Base-by-base conservation (phyloP, 225 moss, liverwort and hornwort genomes). In the Neckera pumila region DNA sequence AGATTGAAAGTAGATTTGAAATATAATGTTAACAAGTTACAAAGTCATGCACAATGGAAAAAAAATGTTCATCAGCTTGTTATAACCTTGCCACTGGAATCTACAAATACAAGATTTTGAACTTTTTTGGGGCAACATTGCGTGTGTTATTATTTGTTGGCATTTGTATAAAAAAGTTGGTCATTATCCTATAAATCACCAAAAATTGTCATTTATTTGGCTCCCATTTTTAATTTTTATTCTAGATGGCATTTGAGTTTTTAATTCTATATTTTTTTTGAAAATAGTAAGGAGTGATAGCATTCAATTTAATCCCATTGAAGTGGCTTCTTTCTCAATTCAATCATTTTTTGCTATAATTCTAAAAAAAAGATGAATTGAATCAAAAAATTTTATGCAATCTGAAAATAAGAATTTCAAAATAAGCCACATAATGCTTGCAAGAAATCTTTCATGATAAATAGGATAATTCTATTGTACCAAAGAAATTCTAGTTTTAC, bases 121-220 rank as follows among this genome's bases (percentile, higher is more conserved):
- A 64, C 1, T 11, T 26, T 0, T 34, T 5, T 0, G 2, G 8
- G 16, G 4, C 4, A 4, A 17, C 3, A 26, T 56, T 7, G 10
- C 66, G 3, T 33, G 8, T 40, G 34, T 33, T 7, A 31, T 66
- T 54, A 47, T 51, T 15, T 1, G 0, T 28, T 63, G 15, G 2
- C 21, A 63, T 49, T 12, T 71, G 6, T 10, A 77, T 6, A 6
- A 21, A 14, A 25, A 6, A 16, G 1, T 77, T 25, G n/a, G 6
- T n/a, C 77, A 56, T 15, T 16, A 25, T 36, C 3, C 10, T 36
- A n/a, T 36, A 15, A 36, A 1, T n/a, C 9, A 36, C 0, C 2
- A 76, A 36, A 36, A 34, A 14, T 36, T 6, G 19, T 3, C 15
- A 9, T n/a, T 25, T 10, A 23, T 15, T 6, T 36, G 13, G 8